Conservation (phyloP, 2,329 filamentous ascomycete genomes). For the Parastagonospora nodorum region DNA sequence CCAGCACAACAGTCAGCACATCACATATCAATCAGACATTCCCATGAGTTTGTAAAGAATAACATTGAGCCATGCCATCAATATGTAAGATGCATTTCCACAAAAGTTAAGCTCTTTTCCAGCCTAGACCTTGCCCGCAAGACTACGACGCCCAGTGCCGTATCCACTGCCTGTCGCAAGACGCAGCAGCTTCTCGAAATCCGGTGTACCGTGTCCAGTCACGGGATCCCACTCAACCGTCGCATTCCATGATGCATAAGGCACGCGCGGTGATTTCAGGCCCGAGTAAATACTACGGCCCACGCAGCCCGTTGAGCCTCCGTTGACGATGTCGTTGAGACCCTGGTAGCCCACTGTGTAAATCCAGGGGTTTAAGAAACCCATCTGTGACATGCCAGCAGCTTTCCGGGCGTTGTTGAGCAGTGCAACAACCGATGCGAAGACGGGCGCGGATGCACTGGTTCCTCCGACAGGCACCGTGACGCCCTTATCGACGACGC, state of each 20-base stretch:
- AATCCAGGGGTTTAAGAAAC: constrained; percentile 50
- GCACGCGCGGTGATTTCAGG: constrained; percentile 46
- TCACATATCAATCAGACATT: background rate
- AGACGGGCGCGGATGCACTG: constrained; percentile 46
- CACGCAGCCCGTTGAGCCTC: constrained; percentile 53
- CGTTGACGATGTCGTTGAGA: constrained; percentile 56
- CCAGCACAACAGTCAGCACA: too few species aligned
- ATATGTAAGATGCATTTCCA: background rate
- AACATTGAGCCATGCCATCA: background rate
- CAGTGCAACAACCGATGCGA: constrained; percentile 44
- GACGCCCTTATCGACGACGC: constrained; percentile 41
- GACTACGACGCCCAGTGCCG: constrained; percentile 15
- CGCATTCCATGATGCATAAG: constrained; percentile 57
- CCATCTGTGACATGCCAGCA: constrained; percentile 40
- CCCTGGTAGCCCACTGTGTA: constrained; percentile 51
- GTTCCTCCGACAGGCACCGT: constrained; percentile 44
- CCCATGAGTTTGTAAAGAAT: background rate
- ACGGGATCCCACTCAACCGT: constrained; percentile 57
- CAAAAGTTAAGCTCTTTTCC: background rate
- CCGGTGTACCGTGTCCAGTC: constrained; percentile 50
- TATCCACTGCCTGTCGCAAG: constrained; percentile 25
- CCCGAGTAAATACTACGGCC: constrained; percentile 47
- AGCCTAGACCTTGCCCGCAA: constrained; percentile 2
- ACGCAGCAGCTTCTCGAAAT: constrained; percentile 42
- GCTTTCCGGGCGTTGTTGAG: constrained; percentile 47